Conservation (phyloP, 2,329 filamentous ascomycete species). For the Ophiostoma ulmi region DNA sequence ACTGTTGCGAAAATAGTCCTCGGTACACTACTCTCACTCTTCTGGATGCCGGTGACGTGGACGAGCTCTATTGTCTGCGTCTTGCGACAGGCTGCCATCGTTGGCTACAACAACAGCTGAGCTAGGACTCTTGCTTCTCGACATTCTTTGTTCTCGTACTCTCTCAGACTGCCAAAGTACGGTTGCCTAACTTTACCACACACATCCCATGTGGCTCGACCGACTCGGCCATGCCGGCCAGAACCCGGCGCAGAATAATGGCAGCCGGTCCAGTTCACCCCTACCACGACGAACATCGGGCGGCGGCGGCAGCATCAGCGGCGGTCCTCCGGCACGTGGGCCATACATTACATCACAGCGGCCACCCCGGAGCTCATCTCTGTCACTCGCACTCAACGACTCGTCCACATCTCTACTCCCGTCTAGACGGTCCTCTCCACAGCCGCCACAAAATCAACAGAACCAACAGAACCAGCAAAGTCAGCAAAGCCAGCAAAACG, state of each 20-base stretch:
- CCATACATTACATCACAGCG: constrained; percentile 65
- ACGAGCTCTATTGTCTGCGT: background rate
- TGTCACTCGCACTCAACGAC: constrained; percentile 62
- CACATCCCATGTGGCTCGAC: constrained; percentile 74
- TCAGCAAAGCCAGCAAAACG: constrained; percentile 50
- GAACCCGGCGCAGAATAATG: constrained; percentile 51
- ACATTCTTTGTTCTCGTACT: background rate
- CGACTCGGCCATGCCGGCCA: constrained; percentile 63
- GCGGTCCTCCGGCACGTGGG: constrained; percentile 62
- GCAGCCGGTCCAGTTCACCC: constrained; percentile 49
- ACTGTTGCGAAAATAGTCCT: background rate
- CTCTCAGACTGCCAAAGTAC: background rate
- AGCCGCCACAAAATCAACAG: background rate
- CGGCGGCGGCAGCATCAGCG: constrained; percentile 57
- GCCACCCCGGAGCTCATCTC: constrained; percentile 68
- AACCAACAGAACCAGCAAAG: background rate
- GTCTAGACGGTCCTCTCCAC: constrained; percentile 43
- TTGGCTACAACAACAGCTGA: constrained; percentile 5
- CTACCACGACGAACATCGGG: constrained; percentile 51
- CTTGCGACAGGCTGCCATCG: constrained; percentile 12
- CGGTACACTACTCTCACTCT: background rate
- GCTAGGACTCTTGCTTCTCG: background rate
- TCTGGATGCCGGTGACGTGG: constrained; percentile 3
- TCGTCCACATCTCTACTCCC: constrained; percentile 70
- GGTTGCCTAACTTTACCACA: background rate